Evolutionary conservation across 441 rosid species (phyloP).

Genomic region (Croton setiger): DNA sequence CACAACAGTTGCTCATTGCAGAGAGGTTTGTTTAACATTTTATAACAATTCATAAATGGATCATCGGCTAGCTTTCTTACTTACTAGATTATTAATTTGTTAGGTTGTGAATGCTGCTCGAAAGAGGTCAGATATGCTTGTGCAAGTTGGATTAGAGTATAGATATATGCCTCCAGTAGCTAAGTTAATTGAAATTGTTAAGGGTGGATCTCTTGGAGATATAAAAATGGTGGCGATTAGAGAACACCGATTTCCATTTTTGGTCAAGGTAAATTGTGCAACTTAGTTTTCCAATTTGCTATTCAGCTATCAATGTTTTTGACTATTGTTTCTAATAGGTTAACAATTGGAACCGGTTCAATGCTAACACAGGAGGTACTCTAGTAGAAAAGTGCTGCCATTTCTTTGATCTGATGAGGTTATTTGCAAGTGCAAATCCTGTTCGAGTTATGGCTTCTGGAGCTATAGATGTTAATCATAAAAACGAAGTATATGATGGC

Average conservation of each 20-base stretch:
- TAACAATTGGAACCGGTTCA: slow-evolving; percentile 91
- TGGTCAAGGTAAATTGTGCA: slow-evolving; percentile 66
- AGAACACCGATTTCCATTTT: slow-evolving; percentile 91
- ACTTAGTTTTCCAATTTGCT: slow-evolving; percentile 12
- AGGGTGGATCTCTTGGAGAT: slow-evolving; percentile 59
- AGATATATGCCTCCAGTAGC: slow-evolving; percentile 96
- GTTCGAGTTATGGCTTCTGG: slow-evolving; percentile 96
- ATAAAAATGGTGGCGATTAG: slow-evolving; percentile 93
- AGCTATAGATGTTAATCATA: slow-evolving; percentile 85
- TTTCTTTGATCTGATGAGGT: slow-evolving; percentile 93
- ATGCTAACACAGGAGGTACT: slow-evolving; percentile 84
- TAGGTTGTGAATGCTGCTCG: slow-evolving; percentile 78
- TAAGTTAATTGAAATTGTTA: slow-evolving; percentile 73
- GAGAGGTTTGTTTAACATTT: slow-evolving; percentile 39
- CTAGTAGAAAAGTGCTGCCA: slow-evolving; percentile 98
- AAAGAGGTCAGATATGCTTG: slow-evolving; percentile 73
- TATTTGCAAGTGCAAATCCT: slow-evolving; percentile 83
- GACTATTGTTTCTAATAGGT: slow-evolving; percentile 46
- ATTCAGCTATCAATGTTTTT: slow-evolving; percentile 18
- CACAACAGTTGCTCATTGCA: slow-evolving; percentile 79
- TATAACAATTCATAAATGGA: too few relatives aligned
- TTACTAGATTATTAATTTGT: slow-evolving; percentile 53
- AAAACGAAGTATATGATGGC: slow-evolving; percentile 84
- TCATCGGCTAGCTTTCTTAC: background rate
- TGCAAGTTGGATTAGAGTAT: slow-evolving; percentile 92